phyloP scores from a whole-genome alignment of 2,329 filamentous ascomycete genomes.

The Monilinia fructicola region DNA sequence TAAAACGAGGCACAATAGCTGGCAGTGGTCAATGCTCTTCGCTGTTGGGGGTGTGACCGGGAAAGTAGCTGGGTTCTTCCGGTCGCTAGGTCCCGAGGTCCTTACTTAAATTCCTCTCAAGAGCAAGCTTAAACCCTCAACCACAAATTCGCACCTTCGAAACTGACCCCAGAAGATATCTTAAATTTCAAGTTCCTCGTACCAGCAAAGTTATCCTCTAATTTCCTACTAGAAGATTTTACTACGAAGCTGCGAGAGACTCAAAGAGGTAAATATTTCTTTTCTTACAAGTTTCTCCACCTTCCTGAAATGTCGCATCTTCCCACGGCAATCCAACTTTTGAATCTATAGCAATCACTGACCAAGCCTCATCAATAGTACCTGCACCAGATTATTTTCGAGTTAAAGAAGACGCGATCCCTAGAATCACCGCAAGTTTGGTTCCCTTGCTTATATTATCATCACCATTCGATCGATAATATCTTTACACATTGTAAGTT shows the following conservation, averaged over 20 bases:
- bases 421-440: not conserved
- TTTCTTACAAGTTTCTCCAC: not conserved
- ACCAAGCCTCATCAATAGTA: not conserved
- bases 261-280: not conserved
- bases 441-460: not conserved
- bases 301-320: not conserved
- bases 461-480: not conserved
- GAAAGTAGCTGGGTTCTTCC: not conserved
- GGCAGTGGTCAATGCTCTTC: slow-evolving; percentile 1
- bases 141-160: slow-evolving; percentile 5
- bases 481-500: not conserved
- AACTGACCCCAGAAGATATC: not conserved
- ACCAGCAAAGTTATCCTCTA: not conserved
- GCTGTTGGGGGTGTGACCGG: not conserved
- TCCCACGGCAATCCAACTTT: not conserved
- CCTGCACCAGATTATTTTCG: not conserved
- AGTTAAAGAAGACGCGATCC: not conserved
- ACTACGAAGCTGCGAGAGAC: not conserved
- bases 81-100: not conserved
- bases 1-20: not conserved
- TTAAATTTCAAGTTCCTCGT: not conserved
- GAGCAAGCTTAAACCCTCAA: not conserved
- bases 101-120: not conserved
- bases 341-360: not conserved
- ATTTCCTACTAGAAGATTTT: not conserved